These are phyloP conservation scores for Salvia sclarea DNA, from an alignment of 305 asterid species.

Conservation along the genomic window DNA sequence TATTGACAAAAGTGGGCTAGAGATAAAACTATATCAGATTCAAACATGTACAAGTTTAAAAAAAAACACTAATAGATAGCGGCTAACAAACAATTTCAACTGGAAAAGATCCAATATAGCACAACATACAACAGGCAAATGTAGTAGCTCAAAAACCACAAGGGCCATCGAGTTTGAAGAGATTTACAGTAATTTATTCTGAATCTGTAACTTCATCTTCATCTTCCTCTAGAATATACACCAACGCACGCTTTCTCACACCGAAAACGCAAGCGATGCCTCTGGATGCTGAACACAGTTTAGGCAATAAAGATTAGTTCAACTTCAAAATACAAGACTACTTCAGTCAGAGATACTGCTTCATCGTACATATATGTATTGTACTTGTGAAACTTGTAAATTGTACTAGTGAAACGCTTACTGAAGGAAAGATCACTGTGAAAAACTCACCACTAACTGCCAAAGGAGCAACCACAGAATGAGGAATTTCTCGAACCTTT, in stretches of 20 bases:
- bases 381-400: not conserved
- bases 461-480: slow-evolving; percentile 74
- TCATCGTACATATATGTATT: not conserved
- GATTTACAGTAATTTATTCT: slow-evolving; percentile 43
- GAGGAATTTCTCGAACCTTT: slow-evolving; percentile 76
- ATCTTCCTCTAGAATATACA: slow-evolving; percentile 91
- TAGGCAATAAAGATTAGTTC: slow-evolving; percentile 20
- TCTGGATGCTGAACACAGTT: slow-evolving; percentile 69
- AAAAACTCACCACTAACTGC: slow-evolving; percentile 88
- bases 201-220: slow-evolving; percentile 75
- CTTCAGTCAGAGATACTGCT: not conserved
- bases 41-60: not conserved
- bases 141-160: slow-evolving; percentile 4
- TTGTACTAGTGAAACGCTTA: not conserved
- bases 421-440: not conserved
- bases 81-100: not conserved
- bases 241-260: slow-evolving; percentile 81
- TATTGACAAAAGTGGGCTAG: not conserved
- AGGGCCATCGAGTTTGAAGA: not conserved
- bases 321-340: not conserved
- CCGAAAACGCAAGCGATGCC: slow-evolving; percentile 88
- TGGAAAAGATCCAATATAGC: not conserved
- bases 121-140: slow-evolving; percentile 9
- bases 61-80: not conserved
- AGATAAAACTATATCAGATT: not conserved